Evolutionary conservation across 2,329 filamentous ascomycete species (phyloP), one percentile per base, ranked within the genome.

Genomic region (Fusarium mundagurra): DNA sequence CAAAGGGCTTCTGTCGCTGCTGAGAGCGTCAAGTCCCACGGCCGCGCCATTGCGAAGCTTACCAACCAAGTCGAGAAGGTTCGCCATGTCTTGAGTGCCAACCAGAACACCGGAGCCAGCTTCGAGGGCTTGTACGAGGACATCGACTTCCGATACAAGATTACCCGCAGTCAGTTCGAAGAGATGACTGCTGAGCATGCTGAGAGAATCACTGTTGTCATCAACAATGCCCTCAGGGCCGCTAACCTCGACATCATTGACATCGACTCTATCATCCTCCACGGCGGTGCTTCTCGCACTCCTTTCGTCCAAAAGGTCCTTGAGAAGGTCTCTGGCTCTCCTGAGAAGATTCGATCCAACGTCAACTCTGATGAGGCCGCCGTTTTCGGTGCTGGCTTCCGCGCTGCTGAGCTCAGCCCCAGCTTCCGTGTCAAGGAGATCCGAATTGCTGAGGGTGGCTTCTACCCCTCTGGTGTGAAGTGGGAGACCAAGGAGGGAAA

Each of bases 351-450:
- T 68, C 92, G 95, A 74, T 93, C 92, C 80, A 99, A 97, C 78
- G 96, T 99, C 80, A 99, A 99, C 85, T 93, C 96, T 17, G 96
- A 99, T 79, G 96, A 99, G 84, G 93, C 96, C 31, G 96, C 96
- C 58, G 96, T 97, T 16, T 97, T 98, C 82, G 96, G 96, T 77
- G 96, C 96, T 63, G 95, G 93, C 34, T 98, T 99, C 88, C 94
- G 95, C 80, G 96, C 94, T 58, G 96, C 96, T 60, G 91, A 94
- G 77, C 88, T 99, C 67, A 98, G 94, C 84, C 95, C 96, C 45
- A 96, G 93, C 81, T 99, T 99, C 91, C 92, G 95, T 71, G 96
- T 99, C 81, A 99, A 98, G 88, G 96, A 98, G 80, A 99, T 99
- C 75, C 89, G 93, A 67, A 90, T 93, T 59, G 88, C 87, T n/a